Evolutionary conservation across 345 rosid species (phyloP).

Genomic region (Dipteronia dyeriana): DNA sequence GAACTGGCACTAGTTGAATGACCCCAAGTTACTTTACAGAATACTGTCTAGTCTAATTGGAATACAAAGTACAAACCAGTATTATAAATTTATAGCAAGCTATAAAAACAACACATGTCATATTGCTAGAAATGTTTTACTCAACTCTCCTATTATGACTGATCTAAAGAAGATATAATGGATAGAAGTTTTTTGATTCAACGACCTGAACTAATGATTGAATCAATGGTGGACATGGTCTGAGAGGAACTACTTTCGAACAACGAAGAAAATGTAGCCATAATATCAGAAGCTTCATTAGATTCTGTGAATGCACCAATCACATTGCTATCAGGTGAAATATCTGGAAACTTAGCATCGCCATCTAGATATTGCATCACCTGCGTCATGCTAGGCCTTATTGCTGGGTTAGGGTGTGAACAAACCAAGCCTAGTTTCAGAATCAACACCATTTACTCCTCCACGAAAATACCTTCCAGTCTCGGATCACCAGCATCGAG

Average conservation of each 20-base stretch:
- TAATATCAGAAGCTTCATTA: too few species aligned
- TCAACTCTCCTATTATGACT: not conserved
- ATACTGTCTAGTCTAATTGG: conserved; percentile 9
- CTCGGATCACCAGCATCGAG: conserved; percentile 18
- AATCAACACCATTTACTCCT: conserved; percentile 36
- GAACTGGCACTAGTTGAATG: too few species aligned
- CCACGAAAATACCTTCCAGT: conserved; percentile 18
- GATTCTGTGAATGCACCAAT: not conserved
- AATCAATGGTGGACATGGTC: conserved; percentile 26
- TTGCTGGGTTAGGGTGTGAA: conserved; percentile 22
- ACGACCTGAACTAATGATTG: conserved; percentile 26
- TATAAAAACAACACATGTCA: too few species aligned
- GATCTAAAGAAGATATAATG: too few species aligned
- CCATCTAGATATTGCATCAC: conserved; percentile 41
- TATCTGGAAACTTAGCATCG: conserved; percentile 17
- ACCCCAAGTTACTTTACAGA: conserved; percentile 15
- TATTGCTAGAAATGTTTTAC: not conserved
- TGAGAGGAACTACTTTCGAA: conserved; percentile 9
- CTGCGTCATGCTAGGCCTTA: conserved; percentile 25
- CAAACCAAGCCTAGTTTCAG: conserved; percentile 39
- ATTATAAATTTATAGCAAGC: too few species aligned
- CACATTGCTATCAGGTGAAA: not conserved
- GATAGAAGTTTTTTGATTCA: conserved; percentile 4
- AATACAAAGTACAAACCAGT: too few species aligned
- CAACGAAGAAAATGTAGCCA: not conserved